Evolutionary conservation across 2,329 filamentous ascomycete genomes (phyloP), one percentile per base, ranked within the genome.

Genomic region (Ascochyta clinopodiicola): DNA sequence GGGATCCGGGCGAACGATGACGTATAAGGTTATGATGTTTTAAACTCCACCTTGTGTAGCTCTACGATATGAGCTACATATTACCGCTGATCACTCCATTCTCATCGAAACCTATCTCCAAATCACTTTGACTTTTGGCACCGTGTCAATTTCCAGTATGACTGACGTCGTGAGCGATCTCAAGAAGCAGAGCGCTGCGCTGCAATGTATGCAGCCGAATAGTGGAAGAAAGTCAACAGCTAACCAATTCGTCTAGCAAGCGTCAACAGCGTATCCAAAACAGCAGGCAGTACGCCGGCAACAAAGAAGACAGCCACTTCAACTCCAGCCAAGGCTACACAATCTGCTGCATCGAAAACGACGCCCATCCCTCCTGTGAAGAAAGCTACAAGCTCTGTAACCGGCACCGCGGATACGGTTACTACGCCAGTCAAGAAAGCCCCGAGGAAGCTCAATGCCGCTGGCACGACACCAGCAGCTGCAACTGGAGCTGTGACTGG

Each of bases 151-250:
- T 1, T 29, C n/a, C 53, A 68, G 46, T 8, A 74, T 74, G 72
- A 68, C 70, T 15, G 52, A 56, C 17, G 64, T 66, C n/a, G 53
- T 78, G 22, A 70, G 75, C 29, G 67, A 77, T 10, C 62, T 78
- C 43, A 78, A 78, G 67, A 69, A 77, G 62, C 77, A 78, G 61
- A 77, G 76, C 51, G 71, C 69, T 56, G 73, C 71, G 19, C 69
- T 79, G 32, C 71, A 78, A 68, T 70, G 77, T 78, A 64, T 53
- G 74, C 60, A 38, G 13, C 13, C n/a, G 2, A 37, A 4, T 2
- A 6, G 4, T 37, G 3, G 17, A n/a, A 13, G n/a, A 1, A 12
- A 21, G n/a, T 1, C 19, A 4, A 19, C 15, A 5, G 15, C 55
- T 62, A 32, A 64, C 31, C 24, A 13, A 8, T 24, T 27, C 25